Percentiles rank a stretch among this genome's conserved stretches.
Conservation (phyloP, 441 rosid genomes). For the Corymbia calophylla region DNA sequence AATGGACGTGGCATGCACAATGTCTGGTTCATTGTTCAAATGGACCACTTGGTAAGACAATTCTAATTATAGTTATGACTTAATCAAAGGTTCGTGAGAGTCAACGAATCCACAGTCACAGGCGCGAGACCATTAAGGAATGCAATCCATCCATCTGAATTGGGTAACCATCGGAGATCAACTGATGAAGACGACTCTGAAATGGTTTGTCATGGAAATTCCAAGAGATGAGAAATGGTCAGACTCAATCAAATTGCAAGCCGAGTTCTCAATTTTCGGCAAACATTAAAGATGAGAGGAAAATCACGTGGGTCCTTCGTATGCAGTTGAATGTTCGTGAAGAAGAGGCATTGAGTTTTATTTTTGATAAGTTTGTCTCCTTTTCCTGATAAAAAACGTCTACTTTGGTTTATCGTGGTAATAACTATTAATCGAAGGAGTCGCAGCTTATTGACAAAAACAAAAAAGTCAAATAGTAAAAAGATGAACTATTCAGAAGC, state of each 20-base stretch:
- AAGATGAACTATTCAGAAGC: not conserved
- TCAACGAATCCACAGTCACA: not conserved
- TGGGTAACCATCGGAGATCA: not conserved
- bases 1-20: not conserved
- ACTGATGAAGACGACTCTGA: not conserved
- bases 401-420: not conserved
- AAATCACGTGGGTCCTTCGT: not conserved
- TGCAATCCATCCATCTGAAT: not conserved
- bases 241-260: not conserved
- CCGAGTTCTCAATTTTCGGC: not conserved
- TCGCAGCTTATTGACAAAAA: not conserved
- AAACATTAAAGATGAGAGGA: not conserved
- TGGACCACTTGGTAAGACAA: not conserved
- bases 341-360: not conserved
- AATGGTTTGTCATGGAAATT: not conserved
- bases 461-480: not conserved
- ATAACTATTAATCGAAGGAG: not conserved
- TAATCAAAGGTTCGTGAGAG: not conserved
- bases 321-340: not conserved
- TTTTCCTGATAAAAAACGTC: not conserved
- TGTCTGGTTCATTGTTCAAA: not conserved
- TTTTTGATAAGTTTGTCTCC: not conserved
- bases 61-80: not conserved
- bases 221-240: not conserved
- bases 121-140: not conserved